Conservation (phyloP, 305 asterid genomes). For the Solanum hybrid region DNA sequence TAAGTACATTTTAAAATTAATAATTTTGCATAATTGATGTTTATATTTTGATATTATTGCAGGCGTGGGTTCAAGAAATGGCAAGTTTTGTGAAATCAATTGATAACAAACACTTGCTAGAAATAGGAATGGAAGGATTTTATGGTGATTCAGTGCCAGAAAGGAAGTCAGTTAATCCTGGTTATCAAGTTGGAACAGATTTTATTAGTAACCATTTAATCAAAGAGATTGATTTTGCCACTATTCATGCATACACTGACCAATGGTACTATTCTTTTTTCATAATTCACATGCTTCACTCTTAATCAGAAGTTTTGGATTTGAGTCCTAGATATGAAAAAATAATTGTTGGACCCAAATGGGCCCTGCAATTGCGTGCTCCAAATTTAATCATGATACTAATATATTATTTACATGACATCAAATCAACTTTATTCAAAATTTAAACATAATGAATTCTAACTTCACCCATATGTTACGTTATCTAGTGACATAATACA, state of each 20-base stretch:
- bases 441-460: not conserved
- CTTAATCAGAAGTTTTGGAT: accelerated
- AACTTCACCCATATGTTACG: not conserved
- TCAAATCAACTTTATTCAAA: not conserved
- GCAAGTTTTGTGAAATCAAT: conserved; percentile 38
- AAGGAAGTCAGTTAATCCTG: conserved; percentile 37
- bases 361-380: too few relatives aligned
- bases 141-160: conserved; percentile 39
- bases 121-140: conserved; percentile 52
- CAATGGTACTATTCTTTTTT: conserved; percentile 19
- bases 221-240: conserved; percentile 41
- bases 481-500: not conserved
- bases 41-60: not conserved
- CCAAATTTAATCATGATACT: too few relatives aligned
- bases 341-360: too few relatives aligned
- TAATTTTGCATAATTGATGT: not conserved
- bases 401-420: not conserved
- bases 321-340: too few relatives aligned
- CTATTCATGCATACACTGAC: conserved; percentile 49
- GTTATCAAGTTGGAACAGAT: conserved; percentile 47
- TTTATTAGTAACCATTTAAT: conserved; percentile 33
- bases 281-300: too few relatives aligned
- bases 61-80: conserved; percentile 55
- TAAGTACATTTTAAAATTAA: not conserved
- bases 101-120: conserved; percentile 31